phyloP scores from a whole-genome alignment of 2,329 filamentous ascomycete genomes.

The Paecilomyces fulvus region DNA sequence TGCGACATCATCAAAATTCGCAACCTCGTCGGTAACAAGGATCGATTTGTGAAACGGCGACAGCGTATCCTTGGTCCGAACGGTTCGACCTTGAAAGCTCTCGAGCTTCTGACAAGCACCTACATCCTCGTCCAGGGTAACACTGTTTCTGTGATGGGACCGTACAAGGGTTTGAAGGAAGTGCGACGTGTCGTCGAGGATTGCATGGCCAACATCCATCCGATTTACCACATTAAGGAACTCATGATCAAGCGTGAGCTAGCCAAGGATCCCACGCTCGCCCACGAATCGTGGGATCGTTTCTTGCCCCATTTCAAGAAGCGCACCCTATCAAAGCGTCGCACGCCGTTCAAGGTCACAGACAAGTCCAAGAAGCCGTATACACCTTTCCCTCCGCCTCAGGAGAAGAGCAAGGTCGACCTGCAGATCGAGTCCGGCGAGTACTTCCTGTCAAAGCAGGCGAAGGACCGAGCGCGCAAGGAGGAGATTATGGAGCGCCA shows the following conservation, averaged over 20 bases:
- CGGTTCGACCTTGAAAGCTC: conserved; percentile 84
- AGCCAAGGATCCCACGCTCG: conserved; percentile 78
- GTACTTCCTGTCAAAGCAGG: conserved; percentile 89
- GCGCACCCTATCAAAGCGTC: conserved; percentile 75
- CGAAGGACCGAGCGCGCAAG: conserved; percentile 73
- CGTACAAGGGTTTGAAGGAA: conserved; percentile 88
- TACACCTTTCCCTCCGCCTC: conserved; percentile 92
- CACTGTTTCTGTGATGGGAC: conserved; percentile 85
- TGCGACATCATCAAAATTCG: conserved; percentile 96
- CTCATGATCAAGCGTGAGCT: conserved; percentile 91
- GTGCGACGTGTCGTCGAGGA: conserved; percentile 83
- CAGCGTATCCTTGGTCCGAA: conserved; percentile 88
- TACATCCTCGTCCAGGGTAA: conserved; percentile 97
- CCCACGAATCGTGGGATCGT: conserved; percentile 85
- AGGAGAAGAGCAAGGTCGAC: conserved; percentile 98
- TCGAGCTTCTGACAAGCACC: conserved; percentile 82
- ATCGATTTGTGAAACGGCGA: conserved; percentile 87
- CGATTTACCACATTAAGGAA: conserved; percentile 89
- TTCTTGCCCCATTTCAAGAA: conserved; percentile 98
- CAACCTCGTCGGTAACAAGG: conserved; percentile 83
- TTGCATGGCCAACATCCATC: conserved; percentile 91
- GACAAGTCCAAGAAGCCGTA: conserved; percentile 93
- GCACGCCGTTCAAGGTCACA: conserved; percentile 72
- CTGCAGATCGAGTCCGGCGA: conserved; percentile 96
- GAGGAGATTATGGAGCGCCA: conserved; percentile 78